Evolutionary conservation across 768 basidiomycete species (phyloP), one percentile per base, ranked within the genome.

Genomic region (Auriscalpium microsporum): DNA sequence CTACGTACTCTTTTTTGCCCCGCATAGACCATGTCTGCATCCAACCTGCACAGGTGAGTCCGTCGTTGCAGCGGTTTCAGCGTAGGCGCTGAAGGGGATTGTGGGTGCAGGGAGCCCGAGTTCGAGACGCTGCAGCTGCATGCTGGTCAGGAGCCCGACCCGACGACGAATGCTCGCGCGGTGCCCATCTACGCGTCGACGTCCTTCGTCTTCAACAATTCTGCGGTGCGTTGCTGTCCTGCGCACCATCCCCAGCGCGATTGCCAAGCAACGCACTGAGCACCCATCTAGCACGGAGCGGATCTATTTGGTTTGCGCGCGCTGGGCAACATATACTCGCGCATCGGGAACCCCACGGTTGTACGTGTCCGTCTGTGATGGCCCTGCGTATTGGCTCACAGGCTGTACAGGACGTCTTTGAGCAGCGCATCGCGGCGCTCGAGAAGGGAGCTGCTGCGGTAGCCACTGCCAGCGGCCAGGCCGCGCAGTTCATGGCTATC

Each of bases 61-160:
- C 28, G 28, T 28, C 28, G 28, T 4, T 28, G 28, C 28, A 28
- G 28, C 28, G 28, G 28, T 28, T 28, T 28, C 28, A 28, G 1
- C 2, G 7, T 28, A 2, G 28, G 28, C 1, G 28, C 4, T 28
- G 7, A 28, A 28, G 28, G 28, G 28, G 28, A 4, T 28, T 28
- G 28, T 28, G 28, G 28, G 28, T 28, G 14, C 14, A 75, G 74
- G 55, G 65, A 64, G 40, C 85, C 86, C 48, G 84, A 87, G 63
- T 89, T 90, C 62, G 87, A 90, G 63, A 90, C 87, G 1, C 73
- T 90, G 48, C 87, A 89, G 67, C 74, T 90, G 6, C 89, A 92
- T 65, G 89, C 82, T 16, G 89, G 89, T 1, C 84, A 88, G 58
- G 70, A 68, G 11, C 76, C 78, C 10, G 86, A 87, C 68, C 67